A percentile compares a stretch with the other conserved stretches of the same genome.
These are phyloP conservation scores for Globisporangium radiosum DNA, from an alignment of 352 stramenopile species.

Conservation along the genomic window DNA sequence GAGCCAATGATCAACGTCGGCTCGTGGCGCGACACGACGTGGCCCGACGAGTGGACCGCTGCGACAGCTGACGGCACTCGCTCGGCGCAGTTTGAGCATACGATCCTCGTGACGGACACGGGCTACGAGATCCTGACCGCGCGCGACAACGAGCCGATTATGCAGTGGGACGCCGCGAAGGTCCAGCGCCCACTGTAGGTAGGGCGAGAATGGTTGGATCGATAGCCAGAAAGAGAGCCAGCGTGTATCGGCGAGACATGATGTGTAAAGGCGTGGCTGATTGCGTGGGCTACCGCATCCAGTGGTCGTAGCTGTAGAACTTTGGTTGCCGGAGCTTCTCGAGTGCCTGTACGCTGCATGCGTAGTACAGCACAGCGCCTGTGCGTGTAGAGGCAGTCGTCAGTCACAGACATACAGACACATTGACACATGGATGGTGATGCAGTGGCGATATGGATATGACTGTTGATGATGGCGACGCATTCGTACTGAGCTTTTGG, in stretches of 20 bases:
- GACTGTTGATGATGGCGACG: not conserved
- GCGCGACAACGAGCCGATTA: slow-evolving; percentile 77
- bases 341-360: slow-evolving; percentile 36
- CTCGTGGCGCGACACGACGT: slow-evolving; percentile 87
- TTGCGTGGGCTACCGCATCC: slow-evolving; percentile 4
- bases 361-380: slow-evolving; percentile 51
- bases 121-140: slow-evolving; percentile 97
- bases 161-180: slow-evolving; percentile 82
- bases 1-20: slow-evolving; percentile 99
- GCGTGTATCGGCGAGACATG: not conserved
- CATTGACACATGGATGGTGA: not conserved
- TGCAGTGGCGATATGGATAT: not conserved
- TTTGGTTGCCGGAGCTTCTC: slow-evolving; percentile 45
- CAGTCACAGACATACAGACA: too few relatives aligned
- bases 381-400: not conserved
- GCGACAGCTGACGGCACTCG: slow-evolving; percentile 94
- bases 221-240: slow-evolving; percentile 4
- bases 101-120: slow-evolving; percentile 97
- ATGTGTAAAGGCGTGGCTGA: not conserved
- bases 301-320: slow-evolving; percentile 50
- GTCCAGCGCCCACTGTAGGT: slow-evolving; percentile 50
- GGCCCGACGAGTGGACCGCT: slow-evolving; percentile 98
- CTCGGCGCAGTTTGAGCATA: slow-evolving; percentile 97
- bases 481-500: slow-evolving; percentile 44
- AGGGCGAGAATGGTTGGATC: not conserved